These are phyloP conservation scores for Microdochium trichocladiopsis DNA, from an alignment of 2,329 filamentous ascomycete species.

Conservation along the genomic window DNA sequence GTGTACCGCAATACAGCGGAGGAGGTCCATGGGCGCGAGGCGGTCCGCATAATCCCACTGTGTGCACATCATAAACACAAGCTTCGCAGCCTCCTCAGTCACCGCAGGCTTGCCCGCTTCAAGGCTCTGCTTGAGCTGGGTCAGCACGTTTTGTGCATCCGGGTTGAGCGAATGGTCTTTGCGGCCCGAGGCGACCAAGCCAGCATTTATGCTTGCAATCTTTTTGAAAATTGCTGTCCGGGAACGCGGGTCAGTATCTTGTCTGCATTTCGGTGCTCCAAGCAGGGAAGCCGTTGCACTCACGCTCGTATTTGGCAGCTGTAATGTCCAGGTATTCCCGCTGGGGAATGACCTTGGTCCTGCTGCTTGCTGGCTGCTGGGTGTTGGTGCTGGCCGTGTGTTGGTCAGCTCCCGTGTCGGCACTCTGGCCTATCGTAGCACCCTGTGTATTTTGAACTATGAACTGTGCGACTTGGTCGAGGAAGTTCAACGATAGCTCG, in stretches of 20 bases:
- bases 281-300: constrained; percentile 13
- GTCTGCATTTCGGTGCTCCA: too few species aligned
- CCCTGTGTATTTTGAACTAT: constrained; percentile 87
- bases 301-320: constrained; percentile 60
- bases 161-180: constrained; percentile 72
- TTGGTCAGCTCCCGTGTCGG: constrained; percentile 52
- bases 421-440: constrained; percentile 65
- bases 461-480: constrained; percentile 90
- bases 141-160: constrained; percentile 57
- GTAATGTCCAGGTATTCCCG: constrained; percentile 72
- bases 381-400: constrained; percentile 74
- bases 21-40: constrained; percentile 76
- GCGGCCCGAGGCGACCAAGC: constrained; percentile 61
- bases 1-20: constrained; percentile 72
- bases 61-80: constrained; percentile 66
- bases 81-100: constrained; percentile 46
- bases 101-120: constrained; percentile 46
- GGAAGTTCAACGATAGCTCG: constrained; percentile 76
- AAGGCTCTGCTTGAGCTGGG: constrained; percentile 54
- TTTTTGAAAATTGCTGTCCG: constrained; percentile 73
- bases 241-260: too few species aligned
- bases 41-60: constrained; percentile 76
- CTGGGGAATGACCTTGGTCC: constrained; percentile 64
- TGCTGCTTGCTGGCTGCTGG: constrained; percentile 28
- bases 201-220: constrained; percentile 66